Conservation (phyloP, 179 eudicot genomes). For the Gypsophila paniculata region DNA sequence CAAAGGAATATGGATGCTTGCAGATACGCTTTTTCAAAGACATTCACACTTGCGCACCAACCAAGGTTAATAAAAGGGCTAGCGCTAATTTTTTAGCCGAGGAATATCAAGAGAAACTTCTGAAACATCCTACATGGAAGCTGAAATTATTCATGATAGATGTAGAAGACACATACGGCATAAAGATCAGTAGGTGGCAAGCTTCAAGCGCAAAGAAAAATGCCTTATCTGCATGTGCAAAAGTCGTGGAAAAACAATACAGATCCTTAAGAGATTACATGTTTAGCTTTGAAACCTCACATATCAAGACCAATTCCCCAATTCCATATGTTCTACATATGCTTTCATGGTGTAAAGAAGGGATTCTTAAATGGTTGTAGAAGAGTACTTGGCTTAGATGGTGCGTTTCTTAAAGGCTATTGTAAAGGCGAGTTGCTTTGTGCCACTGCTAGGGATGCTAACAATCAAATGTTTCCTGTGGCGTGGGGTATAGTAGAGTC, state of each 20-base stretch:
- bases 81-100: slow-evolving; percentile 4
- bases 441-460: slow-evolving; percentile 13
- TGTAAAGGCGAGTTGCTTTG: slow-evolving; percentile 2
- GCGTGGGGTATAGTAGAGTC: slow-evolving; percentile 15
- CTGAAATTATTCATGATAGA: slow-evolving; percentile 4
- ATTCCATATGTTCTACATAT: background rate
- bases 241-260: background rate
- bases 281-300: background rate
- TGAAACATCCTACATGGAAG: slow-evolving; percentile 20
- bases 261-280: background rate
- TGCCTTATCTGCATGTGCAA: background rate
- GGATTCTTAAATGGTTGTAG: background rate
- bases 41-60: background rate
- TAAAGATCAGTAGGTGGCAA: slow-evolving; percentile 12
- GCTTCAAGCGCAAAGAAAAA: slow-evolving; percentile 9
- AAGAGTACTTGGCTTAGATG: background rate
- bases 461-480: slow-evolving; percentile 5
- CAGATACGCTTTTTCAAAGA: background rate
- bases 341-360: background rate
- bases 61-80: background rate
- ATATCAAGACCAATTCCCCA: background rate
- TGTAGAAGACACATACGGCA: slow-evolving; percentile 9
- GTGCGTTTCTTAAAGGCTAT: slow-evolving; percentile 18
- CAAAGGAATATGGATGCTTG: too few species aligned
- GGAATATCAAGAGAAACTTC: slow-evolving; percentile 17